These are phyloP conservation scores for Eucalyptus erythrocorys DNA, from an alignment of 345 rosid species.

Conservation along the genomic window DNA sequence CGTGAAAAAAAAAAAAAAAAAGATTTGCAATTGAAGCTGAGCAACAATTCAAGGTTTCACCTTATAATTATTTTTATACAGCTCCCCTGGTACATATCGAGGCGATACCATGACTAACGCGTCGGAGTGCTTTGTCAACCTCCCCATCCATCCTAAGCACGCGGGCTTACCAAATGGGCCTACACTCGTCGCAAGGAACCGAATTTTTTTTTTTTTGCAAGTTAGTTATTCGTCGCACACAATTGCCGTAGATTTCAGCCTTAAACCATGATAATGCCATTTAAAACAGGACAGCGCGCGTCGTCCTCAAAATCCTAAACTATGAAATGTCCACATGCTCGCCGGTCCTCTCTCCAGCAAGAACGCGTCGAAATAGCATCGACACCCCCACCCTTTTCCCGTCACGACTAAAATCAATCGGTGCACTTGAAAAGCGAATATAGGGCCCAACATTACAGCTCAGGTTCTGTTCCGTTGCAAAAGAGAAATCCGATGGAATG, in stretches of 20 bases:
- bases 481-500: not conserved
- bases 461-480: fast-evolving
- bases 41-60: not conserved
- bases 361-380: not conserved
- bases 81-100: too few species aligned
- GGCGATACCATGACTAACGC: too few species aligned
- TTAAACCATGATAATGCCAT: not conserved
- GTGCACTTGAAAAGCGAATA: not conserved
- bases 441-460: fast-evolving
- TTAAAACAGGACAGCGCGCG: fast-evolving
- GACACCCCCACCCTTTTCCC: not conserved
- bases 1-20: not conserved
- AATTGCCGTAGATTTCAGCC: not conserved
- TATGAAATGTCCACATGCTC: not conserved
- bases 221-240: fast-evolving
- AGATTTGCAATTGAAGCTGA: fast-evolving
- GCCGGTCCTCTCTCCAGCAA: not conserved
- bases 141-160: too few species aligned
- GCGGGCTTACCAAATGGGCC: not conserved
- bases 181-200: not conserved
- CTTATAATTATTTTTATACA: fast-evolving
- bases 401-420: fast-evolving
- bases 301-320: not conserved
- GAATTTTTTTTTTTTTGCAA: fast-evolving
- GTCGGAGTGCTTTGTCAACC: fast-evolving